Conservation (phyloP, 1,284 basidiomycete species). For the Cryptococcus jaspeensis region DNA sequence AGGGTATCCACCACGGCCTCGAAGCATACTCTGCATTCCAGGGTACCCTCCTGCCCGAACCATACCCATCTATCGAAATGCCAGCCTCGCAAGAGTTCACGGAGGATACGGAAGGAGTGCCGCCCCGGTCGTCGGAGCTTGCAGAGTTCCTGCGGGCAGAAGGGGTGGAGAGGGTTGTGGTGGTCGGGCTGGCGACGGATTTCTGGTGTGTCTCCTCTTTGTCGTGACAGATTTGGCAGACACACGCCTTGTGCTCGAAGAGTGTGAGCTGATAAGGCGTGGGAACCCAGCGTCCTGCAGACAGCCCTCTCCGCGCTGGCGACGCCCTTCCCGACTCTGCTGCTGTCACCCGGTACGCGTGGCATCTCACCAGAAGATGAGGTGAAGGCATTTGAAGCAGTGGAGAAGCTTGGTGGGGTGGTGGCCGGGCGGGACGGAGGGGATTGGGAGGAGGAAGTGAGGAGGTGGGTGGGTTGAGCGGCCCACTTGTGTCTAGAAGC, state of each 20-base stretch:
- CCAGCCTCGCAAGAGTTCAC: slow-evolving; percentile 14
- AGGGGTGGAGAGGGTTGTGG: slow-evolving; percentile 55
- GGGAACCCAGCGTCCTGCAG: slow-evolving; percentile 19
- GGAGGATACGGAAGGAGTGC: slow-evolving; percentile 42
- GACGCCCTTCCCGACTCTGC: slow-evolving; percentile 24
- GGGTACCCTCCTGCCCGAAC: slow-evolving; percentile 34
- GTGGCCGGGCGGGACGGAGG: slow-evolving; percentile 12
- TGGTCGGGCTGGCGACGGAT: slow-evolving; percentile 64
- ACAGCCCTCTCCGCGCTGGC: slow-evolving; percentile 31
- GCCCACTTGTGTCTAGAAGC: no score
- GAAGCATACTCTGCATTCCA: slow-evolving; percentile 61
- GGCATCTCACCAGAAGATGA: slow-evolving; percentile 23
- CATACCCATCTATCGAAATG: slow-evolving; percentile 7
- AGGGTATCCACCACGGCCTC: slow-evolving; percentile 52
- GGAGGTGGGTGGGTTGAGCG: neutral
- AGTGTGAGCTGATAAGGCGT: neutral
- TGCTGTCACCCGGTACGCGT: slow-evolving; percentile 27
- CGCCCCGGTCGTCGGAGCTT: slow-evolving; percentile 40
- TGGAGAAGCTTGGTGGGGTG: slow-evolving; percentile 16
- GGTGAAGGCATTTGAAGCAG: slow-evolving; percentile 23
- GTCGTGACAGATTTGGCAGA: no score
- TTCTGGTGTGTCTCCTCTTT: slow-evolving; percentile 59
- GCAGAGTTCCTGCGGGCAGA: slow-evolving; percentile 45
- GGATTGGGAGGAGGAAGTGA: slow-evolving; percentile 11
- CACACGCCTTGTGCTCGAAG: no score